Conservation (phyloP, 2,329 filamentous ascomycete genomes). For the Septoria petroselini region DNA sequence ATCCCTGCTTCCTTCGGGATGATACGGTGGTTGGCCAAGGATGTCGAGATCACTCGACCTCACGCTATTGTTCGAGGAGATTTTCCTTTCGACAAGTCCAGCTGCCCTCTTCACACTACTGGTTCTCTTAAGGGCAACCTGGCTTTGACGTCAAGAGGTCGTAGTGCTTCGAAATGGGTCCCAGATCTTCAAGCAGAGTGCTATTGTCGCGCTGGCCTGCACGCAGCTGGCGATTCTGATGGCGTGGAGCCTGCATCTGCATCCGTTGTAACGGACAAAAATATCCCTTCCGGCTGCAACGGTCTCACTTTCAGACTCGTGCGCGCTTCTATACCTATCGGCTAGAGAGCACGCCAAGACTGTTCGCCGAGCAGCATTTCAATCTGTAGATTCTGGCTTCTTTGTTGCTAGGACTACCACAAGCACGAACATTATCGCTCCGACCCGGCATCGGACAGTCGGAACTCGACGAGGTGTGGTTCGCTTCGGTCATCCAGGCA, state of each 20-base stretch:
- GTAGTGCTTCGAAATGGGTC: conserved; percentile 20
- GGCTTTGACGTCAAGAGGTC: conserved; percentile 21
- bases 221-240: conserved; percentile 23
- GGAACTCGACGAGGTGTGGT: conserved; percentile 61
- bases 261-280: conserved; percentile 18
- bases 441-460: conserved; percentile 17
- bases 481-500: conserved; percentile 65
- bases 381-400: conserved; percentile 25
- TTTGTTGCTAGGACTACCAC: conserved; percentile 23
- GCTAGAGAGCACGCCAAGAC: conserved; percentile 23
- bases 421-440: conserved; percentile 27
- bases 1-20: conserved; percentile 13
- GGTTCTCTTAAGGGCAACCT: conserved; percentile 19
- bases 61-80: conserved; percentile 30
- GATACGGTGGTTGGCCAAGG: conserved; percentile 19
- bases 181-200: conserved; percentile 17
- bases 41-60: conserved; percentile 28
- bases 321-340: conserved; percentile 24
- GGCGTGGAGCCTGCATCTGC: conserved; percentile 14
- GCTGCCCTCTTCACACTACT: conserved; percentile 23
- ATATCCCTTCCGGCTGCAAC: conserved; percentile 23
- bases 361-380: conserved; percentile 21
- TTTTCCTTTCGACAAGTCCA: conserved; percentile 25
- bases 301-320: conserved; percentile 21
- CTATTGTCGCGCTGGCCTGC: conserved; percentile 19